Evolutionary conservation across 306 rosid genomes (phyloP), one percentile per base, ranked within the genome.

Genomic region (Macrotyloma uniflorum): DNA sequence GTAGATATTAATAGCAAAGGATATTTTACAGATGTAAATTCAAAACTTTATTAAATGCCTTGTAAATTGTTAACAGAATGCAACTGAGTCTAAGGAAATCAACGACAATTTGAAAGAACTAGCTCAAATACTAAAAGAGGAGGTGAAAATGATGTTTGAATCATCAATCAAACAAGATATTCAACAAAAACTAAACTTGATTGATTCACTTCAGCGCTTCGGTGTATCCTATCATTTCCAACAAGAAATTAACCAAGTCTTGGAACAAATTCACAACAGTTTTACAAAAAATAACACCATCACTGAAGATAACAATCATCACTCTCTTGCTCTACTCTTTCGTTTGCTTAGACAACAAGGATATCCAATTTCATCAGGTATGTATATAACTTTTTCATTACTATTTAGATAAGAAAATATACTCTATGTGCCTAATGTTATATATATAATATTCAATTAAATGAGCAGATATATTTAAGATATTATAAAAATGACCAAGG

Each of bases 391-490:
- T 26, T 26, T 26, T 26, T 26, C n/a, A n/a, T n/a, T n/a, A n/a
- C n/a, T n/a, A n/a, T n/a, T n/a, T n/a, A n/a, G n/a, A n/a, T n/a
- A n/a, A n/a, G n/a, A n/a, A n/a, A n/a, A n/a, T n/a, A n/a, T n/a
- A n/a, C n/a, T n/a, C n/a, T n/a, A n/a, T n/a, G n/a, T n/a, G n/a
- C n/a, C n/a, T n/a, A n/a, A n/a, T n/a, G n/a, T n/a, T n/a, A n/a
- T n/a, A n/a, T n/a, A n/a, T n/a, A n/a, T n/a, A n/a, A n/a, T n/a
- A n/a, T 2, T 49, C 43, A 38, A 33, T 7, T 16, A 63, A 35
- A 8, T 35, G 8, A 30, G 3, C 61, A 89, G 93, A 72, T 15
- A 5, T 72, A 6, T 87, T 89, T 51, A 64, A 57, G 5, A 83
- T 79, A 33, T 87, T 82, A n/a, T 40, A 83, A 53, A 12, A 71